Evolutionary conservation across 108 stramenopile genomes (phyloP).

Genomic region (Cyclotella sp.): DNA sequence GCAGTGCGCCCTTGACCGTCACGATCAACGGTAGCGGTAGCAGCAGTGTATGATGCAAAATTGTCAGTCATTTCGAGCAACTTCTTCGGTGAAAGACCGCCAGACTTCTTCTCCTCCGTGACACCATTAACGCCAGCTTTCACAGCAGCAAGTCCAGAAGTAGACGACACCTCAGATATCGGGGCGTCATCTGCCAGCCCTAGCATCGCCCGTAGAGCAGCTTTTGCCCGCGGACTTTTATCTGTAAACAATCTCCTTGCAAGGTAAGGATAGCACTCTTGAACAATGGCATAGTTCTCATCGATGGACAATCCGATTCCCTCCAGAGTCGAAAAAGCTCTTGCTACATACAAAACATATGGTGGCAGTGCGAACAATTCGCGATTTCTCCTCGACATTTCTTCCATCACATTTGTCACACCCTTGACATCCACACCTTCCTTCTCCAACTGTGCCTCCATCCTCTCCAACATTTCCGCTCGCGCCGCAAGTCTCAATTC

Average conservation of each 20-base stretch:
- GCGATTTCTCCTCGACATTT: slow-evolving; percentile 76
- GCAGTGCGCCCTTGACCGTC: slow-evolving; percentile 67
- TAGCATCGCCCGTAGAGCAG: slow-evolving; percentile 81
- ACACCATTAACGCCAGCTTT: slow-evolving; percentile 43
- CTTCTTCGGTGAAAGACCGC: slow-evolving; percentile 62
- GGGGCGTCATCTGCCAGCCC: slow-evolving; percentile 60
- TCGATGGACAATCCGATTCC: slow-evolving; percentile 87
- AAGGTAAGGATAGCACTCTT: slow-evolving; percentile 89
- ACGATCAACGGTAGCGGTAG: slow-evolving; percentile 73
- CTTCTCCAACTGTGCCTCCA: slow-evolving; percentile 73
- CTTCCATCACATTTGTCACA: slow-evolving; percentile 82
- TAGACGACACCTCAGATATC: background rate
- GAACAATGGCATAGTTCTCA: slow-evolving; percentile 88
- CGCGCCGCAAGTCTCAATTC: slow-evolving; percentile 66
- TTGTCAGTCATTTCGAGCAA: slow-evolving; percentile 85
- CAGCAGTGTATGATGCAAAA: slow-evolving; percentile 84
- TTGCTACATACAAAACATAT: slow-evolving; percentile 81
- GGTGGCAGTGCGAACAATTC: slow-evolving; percentile 81
- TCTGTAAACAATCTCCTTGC: slow-evolving; percentile 86
- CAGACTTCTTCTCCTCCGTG: slow-evolving; percentile 12
- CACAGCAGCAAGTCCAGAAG: slow-evolving; percentile 51
- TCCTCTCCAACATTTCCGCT: slow-evolving; percentile 75
- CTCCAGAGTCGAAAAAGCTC: slow-evolving; percentile 88
- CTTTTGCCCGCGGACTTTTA: slow-evolving; percentile 81
- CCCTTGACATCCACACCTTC: slow-evolving; percentile 85